Conservation (phyloP, 768 basidiomycete genomes). For the Bullera alba region DNA sequence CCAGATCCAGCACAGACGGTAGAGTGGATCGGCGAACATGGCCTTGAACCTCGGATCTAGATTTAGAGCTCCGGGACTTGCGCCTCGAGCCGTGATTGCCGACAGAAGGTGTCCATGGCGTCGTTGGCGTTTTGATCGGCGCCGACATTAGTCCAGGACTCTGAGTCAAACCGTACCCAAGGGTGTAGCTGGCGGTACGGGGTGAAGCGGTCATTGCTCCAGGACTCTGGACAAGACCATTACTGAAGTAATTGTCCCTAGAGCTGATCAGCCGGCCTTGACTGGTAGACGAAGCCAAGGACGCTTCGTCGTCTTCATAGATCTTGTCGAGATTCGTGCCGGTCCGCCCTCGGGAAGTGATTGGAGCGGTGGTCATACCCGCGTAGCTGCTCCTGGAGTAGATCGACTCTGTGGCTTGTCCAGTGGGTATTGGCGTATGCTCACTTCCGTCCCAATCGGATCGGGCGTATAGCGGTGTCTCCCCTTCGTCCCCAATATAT, state of each 20-base stretch:
- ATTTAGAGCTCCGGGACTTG: background rate
- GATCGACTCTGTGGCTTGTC: background rate
- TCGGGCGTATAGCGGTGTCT: slow-evolving; percentile 12
- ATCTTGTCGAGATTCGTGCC: background rate
- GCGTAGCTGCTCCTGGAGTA: background rate
- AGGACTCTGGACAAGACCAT: too few relatives aligned
- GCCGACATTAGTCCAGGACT: too few relatives aligned
- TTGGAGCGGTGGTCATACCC: background rate
- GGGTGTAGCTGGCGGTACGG: too few relatives aligned
- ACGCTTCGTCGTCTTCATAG: background rate
- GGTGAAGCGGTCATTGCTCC: too few relatives aligned
- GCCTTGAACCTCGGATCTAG: background rate
- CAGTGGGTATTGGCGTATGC: background rate
- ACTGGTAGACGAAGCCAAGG: background rate
- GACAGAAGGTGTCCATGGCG: too few relatives aligned
- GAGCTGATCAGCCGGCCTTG: too few relatives aligned
- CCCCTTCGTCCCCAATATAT: slow-evolving; percentile 1
- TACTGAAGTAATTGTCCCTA: too few relatives aligned
- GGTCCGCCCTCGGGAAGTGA: background rate
- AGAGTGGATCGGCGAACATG: slow-evolving; percentile 5
- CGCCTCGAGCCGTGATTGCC: too few relatives aligned
- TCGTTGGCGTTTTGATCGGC: too few relatives aligned
- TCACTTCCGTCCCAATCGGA: slow-evolving; percentile 10
- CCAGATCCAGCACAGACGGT: slow-evolving; percentile 16
- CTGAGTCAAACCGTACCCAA: too few relatives aligned